phyloP scores from a whole-genome alignment of 2,329 filamentous ascomycete genomes.

The Aspergillus fumigatiaffinis region DNA sequence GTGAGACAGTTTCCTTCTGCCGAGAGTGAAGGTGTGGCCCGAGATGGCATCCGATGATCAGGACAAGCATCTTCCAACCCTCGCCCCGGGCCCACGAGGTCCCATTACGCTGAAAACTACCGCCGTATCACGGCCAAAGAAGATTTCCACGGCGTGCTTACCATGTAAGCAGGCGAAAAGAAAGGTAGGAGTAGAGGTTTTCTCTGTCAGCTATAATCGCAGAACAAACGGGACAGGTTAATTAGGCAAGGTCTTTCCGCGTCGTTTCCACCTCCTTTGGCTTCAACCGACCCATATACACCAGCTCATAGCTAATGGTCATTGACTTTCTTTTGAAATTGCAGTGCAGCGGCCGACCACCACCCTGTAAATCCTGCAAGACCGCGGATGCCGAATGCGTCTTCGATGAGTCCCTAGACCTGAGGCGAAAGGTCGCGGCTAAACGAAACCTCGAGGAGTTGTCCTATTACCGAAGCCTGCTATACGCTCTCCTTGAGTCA shows the following conservation, averaged over 20 bases:
- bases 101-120: constrained; percentile 13
- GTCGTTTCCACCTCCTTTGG: not conserved
- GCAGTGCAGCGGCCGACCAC: constrained; percentile 33
- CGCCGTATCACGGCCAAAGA: constrained; percentile 27
- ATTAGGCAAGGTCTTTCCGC: not conserved
- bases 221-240: not conserved
- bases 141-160: constrained; percentile 35
- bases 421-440: constrained; percentile 34
- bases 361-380: constrained; percentile 35
- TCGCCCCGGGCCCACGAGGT: constrained; percentile 25
- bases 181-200: constrained; percentile 22
- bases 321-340: constrained; percentile 6
- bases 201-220: not conserved
- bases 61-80: constrained; percentile 22
- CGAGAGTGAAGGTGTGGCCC: not conserved
- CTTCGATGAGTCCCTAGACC: constrained; percentile 35
- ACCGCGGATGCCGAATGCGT: constrained; percentile 26
- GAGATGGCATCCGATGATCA: constrained; percentile 18
- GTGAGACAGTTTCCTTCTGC: not conserved
- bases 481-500: constrained; percentile 27
- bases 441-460: constrained; percentile 35
- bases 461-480: constrained; percentile 29
- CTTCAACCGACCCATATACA: not conserved
- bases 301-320: not conserved
- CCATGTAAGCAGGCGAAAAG: constrained; percentile 36